phyloP scores from a whole-genome alignment of 768 basidiomycete species.

The Fibroporia radiculosa region DNA sequence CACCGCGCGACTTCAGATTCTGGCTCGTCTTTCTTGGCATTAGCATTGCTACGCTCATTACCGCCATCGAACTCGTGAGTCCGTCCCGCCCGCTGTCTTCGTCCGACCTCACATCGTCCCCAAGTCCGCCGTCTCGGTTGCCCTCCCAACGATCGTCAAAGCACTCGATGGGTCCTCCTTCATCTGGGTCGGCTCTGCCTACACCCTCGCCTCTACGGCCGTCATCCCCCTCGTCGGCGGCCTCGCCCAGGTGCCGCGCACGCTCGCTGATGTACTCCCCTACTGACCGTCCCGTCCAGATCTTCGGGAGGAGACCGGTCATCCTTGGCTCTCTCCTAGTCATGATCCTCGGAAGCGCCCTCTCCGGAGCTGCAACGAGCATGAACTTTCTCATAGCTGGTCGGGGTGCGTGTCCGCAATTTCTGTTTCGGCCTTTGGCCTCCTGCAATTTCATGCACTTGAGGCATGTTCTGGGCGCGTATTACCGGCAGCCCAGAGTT shows the following conservation, averaged over 20 bases:
- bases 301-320: conserved; percentile 27
- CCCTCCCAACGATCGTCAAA: conserved; percentile 10
- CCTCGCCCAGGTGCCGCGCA: too few species aligned
- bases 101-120: too few species aligned
- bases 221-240: conserved; percentile 27
- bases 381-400: conserved; percentile 35
- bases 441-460: too few species aligned
- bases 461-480: too few species aligned
- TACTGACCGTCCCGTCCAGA: too few species aligned
- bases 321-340: conserved; percentile 22
- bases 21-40: background rate
- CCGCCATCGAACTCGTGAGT: background rate
- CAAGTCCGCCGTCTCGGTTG: conserved; percentile 13
- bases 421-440: too few species aligned
- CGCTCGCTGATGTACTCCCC: too few species aligned
- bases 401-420: conserved; percentile 12
- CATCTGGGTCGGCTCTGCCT: conserved; percentile 24
- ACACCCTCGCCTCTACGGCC: conserved; percentile 27
- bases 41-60: background rate
- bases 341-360: conserved; percentile 31
- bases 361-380: conserved; percentile 29
- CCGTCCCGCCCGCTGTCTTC: too few species aligned
- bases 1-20: background rate
- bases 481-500: too few species aligned
- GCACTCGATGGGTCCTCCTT: conserved; percentile 17